Base-by-base conservation (phyloP, 495 filamentous ascomycete species). In the Choiromyces venosus region DNA sequence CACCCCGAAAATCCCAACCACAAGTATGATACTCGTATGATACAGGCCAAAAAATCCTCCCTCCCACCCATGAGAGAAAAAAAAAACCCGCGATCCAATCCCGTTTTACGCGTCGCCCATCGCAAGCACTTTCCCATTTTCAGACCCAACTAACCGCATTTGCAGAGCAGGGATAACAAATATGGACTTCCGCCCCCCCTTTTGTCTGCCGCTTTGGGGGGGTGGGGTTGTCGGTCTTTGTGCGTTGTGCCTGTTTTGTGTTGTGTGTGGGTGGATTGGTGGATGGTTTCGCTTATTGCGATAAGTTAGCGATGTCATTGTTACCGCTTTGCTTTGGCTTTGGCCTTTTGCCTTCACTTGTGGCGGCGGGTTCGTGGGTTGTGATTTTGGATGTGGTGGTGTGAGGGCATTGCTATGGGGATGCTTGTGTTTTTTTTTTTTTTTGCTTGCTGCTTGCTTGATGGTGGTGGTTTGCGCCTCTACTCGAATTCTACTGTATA, bases 71-170 rank as follows among this genome's bases (percentile, higher is more conserved):
- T 16, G 52, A 61, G 52, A 29, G 52, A 61, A 61, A 29, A 29
- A 10, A 61, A 61, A 29, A 29, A 10, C 0, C 52, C 25, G 52
- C 52, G 52, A 61, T 29, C 52, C 52, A 61, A 29, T 61, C 52
- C n/a, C 52, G 8, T 61, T 61, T 61, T 25, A 29, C n/a, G 10
- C 52, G 16, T 61, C 2, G n/a, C n/a, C 52, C 10, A 61, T 61
- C 52, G 52, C 52, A 16, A 61, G n/a, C 52, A 61, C 52, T 61
- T 61, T 61, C 52, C 52, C 52, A 25, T 61, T 61, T 61, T 61
- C 3, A 10, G 52, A 61, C n/a, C 46, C 52, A 29, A 61, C 52
- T 61, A 61, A 29, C 52, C 52, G 29, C 25, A 61, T 61, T 61
- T 25, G 16, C 25, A 14, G n/a, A 61, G 29, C 52, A 61, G 25